Conservation (phyloP, 371 early-diverging fungal genomes). For the Rhizopus arrhizus region DNA sequence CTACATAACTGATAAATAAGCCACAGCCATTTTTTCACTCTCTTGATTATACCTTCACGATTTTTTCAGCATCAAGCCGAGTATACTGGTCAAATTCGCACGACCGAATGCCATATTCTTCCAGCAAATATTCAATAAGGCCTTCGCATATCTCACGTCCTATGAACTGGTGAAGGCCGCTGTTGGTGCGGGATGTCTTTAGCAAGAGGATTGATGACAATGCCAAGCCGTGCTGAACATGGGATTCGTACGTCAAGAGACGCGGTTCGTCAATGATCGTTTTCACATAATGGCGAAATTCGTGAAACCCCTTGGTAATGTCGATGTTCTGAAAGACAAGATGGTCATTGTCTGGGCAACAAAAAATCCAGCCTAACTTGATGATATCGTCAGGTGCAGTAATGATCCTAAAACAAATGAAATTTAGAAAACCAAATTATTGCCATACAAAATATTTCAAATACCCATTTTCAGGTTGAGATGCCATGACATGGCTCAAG, state of each 20-base stretch:
- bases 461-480: too few species aligned
- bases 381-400: constrained; percentile 10
- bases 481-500: too few species aligned
- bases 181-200: constrained; percentile 13
- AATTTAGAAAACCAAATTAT: constrained; percentile 12
- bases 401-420: constrained; percentile 9
- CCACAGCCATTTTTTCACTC: constrained; percentile 9
- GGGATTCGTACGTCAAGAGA: constrained; percentile 13
- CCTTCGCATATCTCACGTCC: constrained; percentile 12
- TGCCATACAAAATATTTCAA: too few species aligned
- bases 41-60: constrained; percentile 12
- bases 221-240: constrained; percentile 15
- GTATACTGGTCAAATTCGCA: constrained; percentile 11
- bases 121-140: constrained; percentile 14
- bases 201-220: constrained; percentile 15
- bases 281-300: constrained; percentile 13
- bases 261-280: constrained; percentile 8
- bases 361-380: constrained; percentile 12
- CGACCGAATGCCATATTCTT: constrained; percentile 11
- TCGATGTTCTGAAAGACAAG: constrained; percentile 15
- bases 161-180: constrained; percentile 13
- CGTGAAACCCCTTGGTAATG: constrained; percentile 14
- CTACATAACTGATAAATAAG: constrained; percentile 9
- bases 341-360: constrained; percentile 12
- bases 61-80: constrained; percentile 9